These are phyloP conservation scores for Irineochytrium annulatum DNA, from an alignment of 192 early-diverging fungal species.

Conservation along the genomic window DNA sequence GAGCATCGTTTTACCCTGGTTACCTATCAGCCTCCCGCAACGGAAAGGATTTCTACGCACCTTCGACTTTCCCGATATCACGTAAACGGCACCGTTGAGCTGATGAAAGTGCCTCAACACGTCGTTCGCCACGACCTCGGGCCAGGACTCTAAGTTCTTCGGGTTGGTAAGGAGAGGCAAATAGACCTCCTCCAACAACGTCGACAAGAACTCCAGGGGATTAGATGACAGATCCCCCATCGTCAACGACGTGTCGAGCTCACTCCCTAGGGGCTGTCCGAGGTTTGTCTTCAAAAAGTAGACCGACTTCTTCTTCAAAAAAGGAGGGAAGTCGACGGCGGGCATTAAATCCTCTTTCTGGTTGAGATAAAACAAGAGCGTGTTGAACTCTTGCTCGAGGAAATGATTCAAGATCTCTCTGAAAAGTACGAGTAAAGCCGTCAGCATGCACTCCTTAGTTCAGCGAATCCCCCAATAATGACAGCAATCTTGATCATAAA, in stretches of 20 bases:
- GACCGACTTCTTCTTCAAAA: slow-evolving; percentile 55
- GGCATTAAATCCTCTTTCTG: slow-evolving; percentile 58
- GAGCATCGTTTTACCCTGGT: slow-evolving; percentile 62
- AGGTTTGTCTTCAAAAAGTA: slow-evolving; percentile 54
- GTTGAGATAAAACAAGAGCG: slow-evolving; percentile 58
- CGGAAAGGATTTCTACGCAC: slow-evolving; percentile 34
- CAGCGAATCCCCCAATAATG: background rate
- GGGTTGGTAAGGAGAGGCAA: slow-evolving; percentile 59
- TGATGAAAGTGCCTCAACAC: slow-evolving; percentile 62
- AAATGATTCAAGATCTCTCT: slow-evolving; percentile 57
- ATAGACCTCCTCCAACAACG: slow-evolving; percentile 59
- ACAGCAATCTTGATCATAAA: background rate
- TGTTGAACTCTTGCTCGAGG: slow-evolving; percentile 51
- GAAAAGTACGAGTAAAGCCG: too few species aligned
- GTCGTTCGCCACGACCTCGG: slow-evolving; percentile 63
- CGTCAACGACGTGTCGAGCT: slow-evolving; percentile 54
- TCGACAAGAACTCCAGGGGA: slow-evolving; percentile 56
- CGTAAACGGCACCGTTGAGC: slow-evolving; percentile 62
- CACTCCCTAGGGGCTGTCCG: slow-evolving; percentile 43
- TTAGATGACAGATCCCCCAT: slow-evolving; percentile 57
- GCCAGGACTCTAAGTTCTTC: slow-evolving; percentile 63
- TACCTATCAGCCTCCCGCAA: too few species aligned
- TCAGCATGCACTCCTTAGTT: too few species aligned
- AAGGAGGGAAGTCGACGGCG: slow-evolving; percentile 47
- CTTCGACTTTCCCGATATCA: slow-evolving; percentile 63